Percentiles rank a stretch among this genome's conserved stretches.
Evolutionary conservation across 1,284 basidiomycete species (phyloP).

Genomic region (Anthracocystis panici-leucophaei): DNA sequence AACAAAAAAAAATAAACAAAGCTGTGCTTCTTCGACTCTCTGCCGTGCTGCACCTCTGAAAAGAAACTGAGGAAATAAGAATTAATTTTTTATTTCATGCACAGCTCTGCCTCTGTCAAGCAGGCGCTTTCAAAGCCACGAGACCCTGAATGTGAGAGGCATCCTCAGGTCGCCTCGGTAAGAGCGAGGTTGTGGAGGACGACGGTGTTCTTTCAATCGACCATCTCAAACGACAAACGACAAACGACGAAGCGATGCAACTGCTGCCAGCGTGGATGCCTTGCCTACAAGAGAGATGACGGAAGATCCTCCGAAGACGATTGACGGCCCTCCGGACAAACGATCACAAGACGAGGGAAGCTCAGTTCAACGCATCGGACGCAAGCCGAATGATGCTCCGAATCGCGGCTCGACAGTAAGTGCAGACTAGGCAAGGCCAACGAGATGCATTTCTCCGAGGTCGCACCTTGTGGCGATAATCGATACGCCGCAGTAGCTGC

Average conservation of each 20-base stretch:
- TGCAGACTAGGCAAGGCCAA: conserved; percentile 18
- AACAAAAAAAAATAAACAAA: neutral
- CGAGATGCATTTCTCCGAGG: neutral
- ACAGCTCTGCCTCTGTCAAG: too few species aligned
- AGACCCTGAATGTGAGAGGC: too few species aligned
- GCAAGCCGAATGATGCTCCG: neutral
- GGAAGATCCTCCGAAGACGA: conserved; percentile 1
- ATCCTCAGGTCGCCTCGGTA: too few species aligned
- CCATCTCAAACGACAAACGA: neutral
- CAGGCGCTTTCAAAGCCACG: too few species aligned
- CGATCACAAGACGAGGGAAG: neutral
- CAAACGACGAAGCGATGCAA: conserved; percentile 6
- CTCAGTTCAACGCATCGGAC: neutral
- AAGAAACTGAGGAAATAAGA: too few species aligned
- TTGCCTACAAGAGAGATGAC: conserved; percentile 6
- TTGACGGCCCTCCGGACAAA: neutral
- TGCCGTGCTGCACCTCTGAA: too few species aligned
- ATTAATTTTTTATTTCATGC: neutral
- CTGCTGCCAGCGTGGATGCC: conserved; percentile 1
- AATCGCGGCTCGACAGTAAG: conserved; percentile 32
- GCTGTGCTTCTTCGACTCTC: neutral
- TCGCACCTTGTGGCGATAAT: conserved; percentile 14
- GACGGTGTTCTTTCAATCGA: neutral
- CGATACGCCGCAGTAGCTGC: neutral
- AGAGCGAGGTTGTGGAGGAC: too few species aligned